A percentile compares a stretch with the other conserved stretches of the same genome.
phyloP scores from a whole-genome alignment of 306 rosid genomes.

The Cotoneaster glaucophyllus region DNA sequence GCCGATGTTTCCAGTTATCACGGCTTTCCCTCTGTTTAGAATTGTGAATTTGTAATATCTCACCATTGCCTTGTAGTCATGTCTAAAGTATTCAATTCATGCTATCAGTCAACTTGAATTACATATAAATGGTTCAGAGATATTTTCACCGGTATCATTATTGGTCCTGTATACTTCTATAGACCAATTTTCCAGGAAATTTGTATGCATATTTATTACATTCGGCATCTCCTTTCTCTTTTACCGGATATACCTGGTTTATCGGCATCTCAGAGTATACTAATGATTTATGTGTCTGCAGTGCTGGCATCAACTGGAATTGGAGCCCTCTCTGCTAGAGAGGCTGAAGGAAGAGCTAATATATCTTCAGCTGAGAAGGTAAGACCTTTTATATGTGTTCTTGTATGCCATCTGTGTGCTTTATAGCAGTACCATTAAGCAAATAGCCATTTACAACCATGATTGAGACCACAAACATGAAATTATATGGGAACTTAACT shows the following conservation, averaged over 20 bases:
- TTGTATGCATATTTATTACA: not conserved
- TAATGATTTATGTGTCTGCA: slow-evolving; percentile 39
- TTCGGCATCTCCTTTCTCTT: not conserved
- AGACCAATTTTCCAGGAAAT: not conserved
- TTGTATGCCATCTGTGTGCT: slow-evolving; percentile 1
- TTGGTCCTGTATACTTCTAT: too few relatives aligned
- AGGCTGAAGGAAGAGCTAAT: slow-evolving; percentile 97
- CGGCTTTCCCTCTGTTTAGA: not conserved
- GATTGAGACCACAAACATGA: not conserved
- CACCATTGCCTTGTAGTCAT: not conserved
- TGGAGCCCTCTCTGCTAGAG: slow-evolving; percentile 85
- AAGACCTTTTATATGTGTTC: slow-evolving; percentile 3
- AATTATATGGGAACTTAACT: not conserved
- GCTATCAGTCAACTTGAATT: not conserved
- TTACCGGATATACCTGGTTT: not conserved
- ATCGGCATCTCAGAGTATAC: not conserved
- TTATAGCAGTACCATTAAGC: not conserved
- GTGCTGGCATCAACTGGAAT: slow-evolving; percentile 94
- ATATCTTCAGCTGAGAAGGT: slow-evolving; percentile 90
- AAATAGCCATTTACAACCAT: not conserved
- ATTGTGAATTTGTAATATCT: not conserved
- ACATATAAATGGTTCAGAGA: not conserved
- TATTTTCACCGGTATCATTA: not conserved
- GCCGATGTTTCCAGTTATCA: not conserved
- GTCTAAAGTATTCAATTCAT: not conserved